These are phyloP conservation scores for Periconia sp. DNA, from an alignment of 2,329 filamentous ascomycete species.

Conservation along the genomic window DNA sequence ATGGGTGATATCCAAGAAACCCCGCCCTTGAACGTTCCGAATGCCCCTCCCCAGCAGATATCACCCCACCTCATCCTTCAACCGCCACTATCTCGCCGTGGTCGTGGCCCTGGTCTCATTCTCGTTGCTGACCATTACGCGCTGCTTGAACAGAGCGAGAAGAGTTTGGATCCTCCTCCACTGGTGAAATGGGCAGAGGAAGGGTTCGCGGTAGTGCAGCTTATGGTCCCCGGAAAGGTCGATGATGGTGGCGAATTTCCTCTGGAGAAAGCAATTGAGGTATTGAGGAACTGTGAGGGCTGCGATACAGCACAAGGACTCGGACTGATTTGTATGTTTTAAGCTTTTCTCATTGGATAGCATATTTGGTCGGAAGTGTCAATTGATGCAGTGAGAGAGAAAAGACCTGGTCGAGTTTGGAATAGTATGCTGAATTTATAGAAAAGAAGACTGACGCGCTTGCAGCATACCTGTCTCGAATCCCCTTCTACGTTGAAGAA, in stretches of 20 bases:
- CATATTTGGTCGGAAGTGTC: not conserved
- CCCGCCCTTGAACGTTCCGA: constrained; percentile 11
- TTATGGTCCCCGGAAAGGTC: constrained; percentile 47
- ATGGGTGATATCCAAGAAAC: not conserved
- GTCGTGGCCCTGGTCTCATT: constrained; percentile 56
- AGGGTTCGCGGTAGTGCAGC: constrained; percentile 66
- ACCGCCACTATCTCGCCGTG: constrained; percentile 57
- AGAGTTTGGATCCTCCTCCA: constrained; percentile 59
- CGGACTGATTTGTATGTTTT: constrained; percentile 38
- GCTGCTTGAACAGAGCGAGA: constrained; percentile 37
- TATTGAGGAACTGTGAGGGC: constrained; percentile 25
- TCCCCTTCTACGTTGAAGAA: constrained; percentile 41
- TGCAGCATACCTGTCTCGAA: constrained; percentile 37
- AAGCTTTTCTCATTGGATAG: not conserved
- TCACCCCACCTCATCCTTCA: constrained; percentile 45
- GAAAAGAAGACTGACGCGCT: not conserved
- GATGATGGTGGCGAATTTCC: constrained; percentile 41
- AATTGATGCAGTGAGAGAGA: not conserved
- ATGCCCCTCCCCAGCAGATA: constrained; percentile 25
- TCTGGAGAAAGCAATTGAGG: constrained; percentile 31
- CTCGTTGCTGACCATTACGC: constrained; percentile 49
- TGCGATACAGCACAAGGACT: constrained; percentile 34
- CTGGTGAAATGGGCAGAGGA: constrained; percentile 75
- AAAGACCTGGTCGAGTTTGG: not conserved
- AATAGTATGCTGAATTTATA: not conserved